Percentiles rank a stretch among this genome's conserved stretches.
Conservation (phyloP, 1,284 basidiomycete species). For the Trichosporon ovoides region DNA sequence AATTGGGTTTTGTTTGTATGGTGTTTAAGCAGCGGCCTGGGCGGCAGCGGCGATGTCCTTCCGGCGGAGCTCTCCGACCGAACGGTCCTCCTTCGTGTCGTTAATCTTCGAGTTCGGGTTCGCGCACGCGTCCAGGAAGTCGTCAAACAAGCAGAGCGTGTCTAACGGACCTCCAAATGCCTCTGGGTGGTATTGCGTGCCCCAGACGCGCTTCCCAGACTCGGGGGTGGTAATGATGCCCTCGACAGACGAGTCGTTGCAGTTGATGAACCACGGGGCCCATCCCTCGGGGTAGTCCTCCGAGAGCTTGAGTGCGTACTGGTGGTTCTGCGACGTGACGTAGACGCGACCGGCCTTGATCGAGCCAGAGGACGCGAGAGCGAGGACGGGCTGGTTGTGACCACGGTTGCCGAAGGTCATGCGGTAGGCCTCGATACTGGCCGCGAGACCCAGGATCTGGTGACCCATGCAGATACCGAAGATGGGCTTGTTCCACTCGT, state of each 20-base stretch:
- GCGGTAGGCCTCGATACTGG: constrained; percentile 85
- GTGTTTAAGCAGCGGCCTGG: not conserved
- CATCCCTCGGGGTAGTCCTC: constrained; percentile 91
- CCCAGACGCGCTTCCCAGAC: constrained; percentile 86
- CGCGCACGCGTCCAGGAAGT: constrained; percentile 72
- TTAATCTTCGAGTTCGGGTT: constrained; percentile 1
- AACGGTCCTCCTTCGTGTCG: constrained; percentile 2
- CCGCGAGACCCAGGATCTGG: constrained; percentile 94
- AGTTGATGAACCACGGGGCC: constrained; percentile 98
- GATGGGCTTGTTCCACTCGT: constrained; percentile 86
- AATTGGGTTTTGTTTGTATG: no score
- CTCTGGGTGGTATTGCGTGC: constrained; percentile 95
- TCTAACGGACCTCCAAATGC: constrained; percentile 79
- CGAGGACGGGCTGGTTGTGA: constrained; percentile 98
- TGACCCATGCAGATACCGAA: constrained; percentile 99
- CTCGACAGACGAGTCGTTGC: constrained; percentile 92
- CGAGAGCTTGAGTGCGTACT: constrained; percentile 85
- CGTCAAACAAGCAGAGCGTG: constrained; percentile 93
- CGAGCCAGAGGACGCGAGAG: constrained; percentile 79
- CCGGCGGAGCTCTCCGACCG: constrained; percentile 4
- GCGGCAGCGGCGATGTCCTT: not conserved
- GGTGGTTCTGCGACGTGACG: constrained; percentile 88
- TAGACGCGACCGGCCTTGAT: constrained; percentile 95
- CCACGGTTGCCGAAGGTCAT: constrained; percentile 90
- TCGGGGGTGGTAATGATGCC: constrained; percentile 87